phyloP scores from a whole-genome alignment of 2,329 filamentous ascomycete species.

The Cladobotryum mycophilum region DNA sequence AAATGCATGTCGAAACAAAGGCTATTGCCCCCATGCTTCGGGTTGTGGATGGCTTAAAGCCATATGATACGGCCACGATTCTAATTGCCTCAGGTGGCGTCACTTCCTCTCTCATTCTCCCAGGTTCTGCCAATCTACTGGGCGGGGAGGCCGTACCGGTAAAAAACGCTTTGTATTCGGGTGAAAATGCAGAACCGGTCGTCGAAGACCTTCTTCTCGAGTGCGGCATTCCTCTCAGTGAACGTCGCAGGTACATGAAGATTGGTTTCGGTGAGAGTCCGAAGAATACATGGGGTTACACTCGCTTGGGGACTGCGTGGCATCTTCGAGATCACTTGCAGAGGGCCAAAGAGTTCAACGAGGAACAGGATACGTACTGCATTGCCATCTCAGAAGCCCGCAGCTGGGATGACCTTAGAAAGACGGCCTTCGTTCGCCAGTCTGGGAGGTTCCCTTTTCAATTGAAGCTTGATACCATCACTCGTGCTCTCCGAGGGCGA shows the following conservation, averaged over 20 bases:
- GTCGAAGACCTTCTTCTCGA: slow-evolving; percentile 38
- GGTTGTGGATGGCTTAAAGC: slow-evolving; percentile 32
- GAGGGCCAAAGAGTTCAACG: slow-evolving; percentile 9
- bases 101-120: slow-evolving; percentile 39
- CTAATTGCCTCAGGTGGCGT: slow-evolving; percentile 39
- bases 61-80: slow-evolving; percentile 31
- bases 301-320: slow-evolving; percentile 35
- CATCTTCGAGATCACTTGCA: slow-evolving; percentile 30
- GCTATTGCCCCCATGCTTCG: slow-evolving; percentile 5
- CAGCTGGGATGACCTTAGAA: neutral
- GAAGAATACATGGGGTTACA: slow-evolving; percentile 30
- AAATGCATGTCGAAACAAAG: slow-evolving; percentile 22
- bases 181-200: slow-evolving; percentile 29
- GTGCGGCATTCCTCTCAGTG: slow-evolving; percentile 26
- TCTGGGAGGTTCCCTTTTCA: slow-evolving; percentile 23
- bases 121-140: slow-evolving; percentile 39
- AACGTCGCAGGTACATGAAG: slow-evolving; percentile 36
- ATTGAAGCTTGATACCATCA: slow-evolving; percentile 34
- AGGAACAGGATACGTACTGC: slow-evolving; percentile 12
- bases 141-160: slow-evolving; percentile 38
- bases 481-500: slow-evolving; percentile 34
- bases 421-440: slow-evolving; percentile 1
- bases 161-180: slow-evolving; percentile 33
- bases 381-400: neutral
- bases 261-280: slow-evolving; percentile 43